Percentiles rank a stretch among this genome's conserved stretches.
Evolutionary conservation across 1,284 basidiomycete genomes (phyloP).

Genomic region (Entoloma clypeatum): DNA sequence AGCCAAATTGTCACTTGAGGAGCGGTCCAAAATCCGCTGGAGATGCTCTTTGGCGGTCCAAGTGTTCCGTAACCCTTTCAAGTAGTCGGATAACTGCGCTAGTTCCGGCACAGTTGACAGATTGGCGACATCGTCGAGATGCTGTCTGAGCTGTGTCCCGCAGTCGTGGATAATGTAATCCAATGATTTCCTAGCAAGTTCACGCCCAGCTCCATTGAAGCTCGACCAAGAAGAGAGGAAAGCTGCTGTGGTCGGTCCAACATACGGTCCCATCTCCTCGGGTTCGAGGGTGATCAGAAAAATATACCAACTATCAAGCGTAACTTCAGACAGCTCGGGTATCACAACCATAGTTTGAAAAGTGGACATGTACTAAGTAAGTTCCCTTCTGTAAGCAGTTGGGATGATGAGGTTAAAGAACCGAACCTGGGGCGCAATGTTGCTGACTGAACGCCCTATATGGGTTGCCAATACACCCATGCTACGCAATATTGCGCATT

Average conservation of each 20-base stretch:
- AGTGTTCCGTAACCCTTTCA: constrained; percentile 47
- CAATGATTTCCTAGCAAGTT: constrained; percentile 60
- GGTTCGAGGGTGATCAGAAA: constrained; percentile 75
- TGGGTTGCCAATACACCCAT: constrained; percentile 71
- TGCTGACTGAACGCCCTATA: constrained; percentile 70
- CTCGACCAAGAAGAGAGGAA: constrained; percentile 77
- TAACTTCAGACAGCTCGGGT: constrained; percentile 72
- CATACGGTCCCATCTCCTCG: constrained; percentile 77
- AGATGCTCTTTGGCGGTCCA: constrained; percentile 59
- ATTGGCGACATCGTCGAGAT: constrained; percentile 79
- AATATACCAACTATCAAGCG: constrained; percentile 77
- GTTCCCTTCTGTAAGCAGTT: constrained; percentile 5
- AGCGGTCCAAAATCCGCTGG: constrained; percentile 70
- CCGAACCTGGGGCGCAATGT: constrained; percentile 82
- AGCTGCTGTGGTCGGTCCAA: constrained; percentile 87
- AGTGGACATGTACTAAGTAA: constrained; percentile 87
- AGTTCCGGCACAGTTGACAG: constrained; percentile 72
- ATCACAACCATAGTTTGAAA: constrained; percentile 83
- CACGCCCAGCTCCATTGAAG: constrained; percentile 54
- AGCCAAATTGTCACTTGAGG: constrained; percentile 78
- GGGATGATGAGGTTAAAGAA: constrained; percentile 5
- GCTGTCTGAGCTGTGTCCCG: constrained; percentile 46
- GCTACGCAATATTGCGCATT: constrained; percentile 76
- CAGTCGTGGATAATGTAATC: constrained; percentile 71
- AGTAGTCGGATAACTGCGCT: constrained; percentile 39